Evolutionary conservation across 805 yeast genomes (phyloP), one percentile per base, ranked within the genome.

Genomic region (Lipomyces japonicus): DNA sequence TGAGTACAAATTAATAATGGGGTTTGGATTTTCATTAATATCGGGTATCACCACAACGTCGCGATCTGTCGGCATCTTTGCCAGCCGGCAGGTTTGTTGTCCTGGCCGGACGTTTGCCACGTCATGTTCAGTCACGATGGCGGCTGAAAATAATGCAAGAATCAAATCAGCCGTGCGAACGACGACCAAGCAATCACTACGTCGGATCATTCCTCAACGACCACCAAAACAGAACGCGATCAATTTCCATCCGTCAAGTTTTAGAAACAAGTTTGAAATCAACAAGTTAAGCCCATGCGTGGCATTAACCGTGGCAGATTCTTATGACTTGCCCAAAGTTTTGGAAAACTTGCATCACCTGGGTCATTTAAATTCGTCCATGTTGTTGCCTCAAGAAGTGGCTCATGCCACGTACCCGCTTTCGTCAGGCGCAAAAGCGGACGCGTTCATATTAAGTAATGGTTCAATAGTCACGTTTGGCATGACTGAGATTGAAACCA

Each of bases 381-480:
- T 69, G 21, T 63, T 83, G n/a, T 74, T 83, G 1, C 83, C 85
- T 0, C 80, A 80, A 34, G 93, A 86, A 63, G 86, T 86, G 12
- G 72, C 85, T 0, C 77, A 78, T 50, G 76, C 81, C 46, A 71
- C 70, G 26, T 72, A 66, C 45, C 67, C 70, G 3, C 63, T 63
- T n/a, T 57, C 52, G 19, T 43, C 65, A 10, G 69, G 69, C n/a
- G 55, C 57, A 30, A 60, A 61, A 25, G 67, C 70, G 9, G 90
- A 86, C 58, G 71, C 88, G 2, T 75, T 89, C 69, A 71, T 89
- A 1, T 69, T 90, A 38, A 76, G 81, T 3, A 82, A 83, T 58
- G 97, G 96, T 2, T 79, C 95, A 0, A 69, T 89, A 10, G 87
- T 86, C 12, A 85, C 87, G 0, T 89, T 96, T 95, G 88, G 88